A percentile compares a stretch with the other conserved stretches of the same genome.
Evolutionary conservation across 768 basidiomycete genomes (phyloP).

Genomic region (Mycena metata): DNA sequence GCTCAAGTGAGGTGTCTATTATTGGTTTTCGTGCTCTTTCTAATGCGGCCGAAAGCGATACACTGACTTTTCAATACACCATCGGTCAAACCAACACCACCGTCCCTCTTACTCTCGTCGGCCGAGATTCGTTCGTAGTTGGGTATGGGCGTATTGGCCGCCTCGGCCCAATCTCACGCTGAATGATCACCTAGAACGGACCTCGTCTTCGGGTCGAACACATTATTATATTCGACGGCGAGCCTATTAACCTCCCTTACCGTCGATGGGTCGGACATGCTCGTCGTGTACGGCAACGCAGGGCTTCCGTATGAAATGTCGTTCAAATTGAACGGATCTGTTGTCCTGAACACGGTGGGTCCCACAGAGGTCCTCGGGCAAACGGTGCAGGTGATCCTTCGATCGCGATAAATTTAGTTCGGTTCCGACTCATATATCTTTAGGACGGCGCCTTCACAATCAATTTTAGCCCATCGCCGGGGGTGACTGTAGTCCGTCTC

Average conservation of each 20-base stretch:
- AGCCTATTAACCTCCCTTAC: conserved; percentile 61
- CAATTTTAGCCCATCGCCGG: conserved; percentile 18
- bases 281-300: conserved; percentile 57
- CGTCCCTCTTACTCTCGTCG: conserved; percentile 56
- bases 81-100: conserved; percentile 47
- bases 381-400: conserved; percentile 6
- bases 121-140: conserved; percentile 67
- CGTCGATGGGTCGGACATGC: conserved; percentile 56
- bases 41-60: conserved; percentile 12
- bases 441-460: conserved; percentile 21
- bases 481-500: conserved; percentile 26
- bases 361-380: conserved; percentile 18
- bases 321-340: conserved; percentile 47
- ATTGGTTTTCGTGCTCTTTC: background rate
- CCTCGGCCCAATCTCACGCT: background rate
- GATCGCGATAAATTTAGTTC: background rate
- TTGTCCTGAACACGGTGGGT: conserved; percentile 1
- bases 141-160: conserved; percentile 50
- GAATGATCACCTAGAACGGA: conserved; percentile 51
- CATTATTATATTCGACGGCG: conserved; percentile 68
- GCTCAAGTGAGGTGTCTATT: conserved; percentile 50
- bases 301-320: conserved; percentile 53
- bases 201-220: conserved; percentile 63
- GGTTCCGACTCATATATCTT: background rate
- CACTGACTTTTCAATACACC: conserved; percentile 26